Evolutionary conservation across 805 yeast species (phyloP), one percentile per base, ranked within the genome.

Genomic region (Babjeviella inositovora): DNA sequence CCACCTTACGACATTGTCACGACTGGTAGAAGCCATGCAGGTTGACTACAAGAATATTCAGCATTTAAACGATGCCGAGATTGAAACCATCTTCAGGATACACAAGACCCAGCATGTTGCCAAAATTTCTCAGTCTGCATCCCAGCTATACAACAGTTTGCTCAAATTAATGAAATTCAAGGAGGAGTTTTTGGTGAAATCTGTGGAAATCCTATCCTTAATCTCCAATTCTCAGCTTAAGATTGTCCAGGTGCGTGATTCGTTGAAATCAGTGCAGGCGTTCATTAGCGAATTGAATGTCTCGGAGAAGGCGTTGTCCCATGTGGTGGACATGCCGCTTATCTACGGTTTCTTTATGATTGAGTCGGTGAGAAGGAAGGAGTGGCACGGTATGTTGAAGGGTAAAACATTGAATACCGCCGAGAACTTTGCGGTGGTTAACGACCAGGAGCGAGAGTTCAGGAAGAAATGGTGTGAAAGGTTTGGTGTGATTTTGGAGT

Each of bases 301-400:
- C 13, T 14, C 6, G n/a, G 23, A 20, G 14, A 20, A 11, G 14
- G 18, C 25, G 8, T 24, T 36, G 13, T 34, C 60, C 4, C 43
- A 43, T 16, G 66, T 74, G 1, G 54, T 66, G 8, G 90, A 79
- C 39, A 38, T 79, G 14, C 93, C 93, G 0, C 39, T 76, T 8
- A 44, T 76, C 2, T 74, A 76, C 39, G 90, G 90, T 1, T 50
- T 74, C n/a, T 61, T 68, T 42, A 30, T 74, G 3, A 57, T 76
- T 22, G 85, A 77, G 32, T 55, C 50, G 21, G 47, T 73, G 23
- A 52, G 81, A 23, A 64, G 75, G 32, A 47, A 50, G 22, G 65
- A 64, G 32, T 73, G 82, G 77, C 45, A 38, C 39, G 39, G 28
- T 42, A 54, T n/a, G 34, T 43, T 39, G 50, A 58, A n/a, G 28